These are phyloP conservation scores for Lipomyces kockii DNA, from an alignment of 805 yeast species.

Conservation along the genomic window DNA sequence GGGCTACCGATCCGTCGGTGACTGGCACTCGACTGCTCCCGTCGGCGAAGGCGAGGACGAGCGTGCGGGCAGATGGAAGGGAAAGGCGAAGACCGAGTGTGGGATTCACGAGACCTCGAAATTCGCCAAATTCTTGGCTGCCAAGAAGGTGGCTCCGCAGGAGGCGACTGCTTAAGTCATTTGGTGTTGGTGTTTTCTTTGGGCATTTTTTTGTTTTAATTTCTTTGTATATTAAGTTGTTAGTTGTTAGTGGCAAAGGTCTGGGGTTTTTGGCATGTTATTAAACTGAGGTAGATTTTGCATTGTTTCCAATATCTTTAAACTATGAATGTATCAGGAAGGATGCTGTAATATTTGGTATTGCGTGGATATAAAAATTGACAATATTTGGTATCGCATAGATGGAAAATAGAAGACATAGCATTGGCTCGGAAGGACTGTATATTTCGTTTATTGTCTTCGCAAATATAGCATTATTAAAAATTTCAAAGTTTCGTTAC, in stretches of 20 bases:
- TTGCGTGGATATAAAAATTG: no score
- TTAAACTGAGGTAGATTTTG: neutral
- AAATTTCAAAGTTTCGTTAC: no score
- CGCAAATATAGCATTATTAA: neutral
- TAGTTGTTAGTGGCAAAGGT: neutral
- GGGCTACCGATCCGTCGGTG: constrained; percentile 92
- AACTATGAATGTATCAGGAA: no score
- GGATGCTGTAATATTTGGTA: neutral
- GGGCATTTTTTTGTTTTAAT: neutral
- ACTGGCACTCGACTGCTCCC: constrained; percentile 92
- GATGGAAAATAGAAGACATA: neutral
- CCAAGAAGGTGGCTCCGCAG: constrained; percentile 11
- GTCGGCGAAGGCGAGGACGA: constrained; percentile 92
- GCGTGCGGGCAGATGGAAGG: constrained; percentile 97
- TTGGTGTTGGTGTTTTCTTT: constrained; percentile 3
- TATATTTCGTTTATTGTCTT: neutral
- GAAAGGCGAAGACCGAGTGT: constrained; percentile 89
- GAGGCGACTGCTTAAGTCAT: constrained; percentile 4
- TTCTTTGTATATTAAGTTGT: constrained; percentile 1
- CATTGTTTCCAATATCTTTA: neutral
- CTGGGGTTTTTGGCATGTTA: neutral
- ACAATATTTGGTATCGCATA: no score
- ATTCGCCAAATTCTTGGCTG: constrained; percentile 62
- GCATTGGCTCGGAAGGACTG: neutral
- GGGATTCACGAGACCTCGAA: constrained; percentile 87